Conservation (phyloP, 306 rosid species). For the Trichosanthes truncata region DNA sequence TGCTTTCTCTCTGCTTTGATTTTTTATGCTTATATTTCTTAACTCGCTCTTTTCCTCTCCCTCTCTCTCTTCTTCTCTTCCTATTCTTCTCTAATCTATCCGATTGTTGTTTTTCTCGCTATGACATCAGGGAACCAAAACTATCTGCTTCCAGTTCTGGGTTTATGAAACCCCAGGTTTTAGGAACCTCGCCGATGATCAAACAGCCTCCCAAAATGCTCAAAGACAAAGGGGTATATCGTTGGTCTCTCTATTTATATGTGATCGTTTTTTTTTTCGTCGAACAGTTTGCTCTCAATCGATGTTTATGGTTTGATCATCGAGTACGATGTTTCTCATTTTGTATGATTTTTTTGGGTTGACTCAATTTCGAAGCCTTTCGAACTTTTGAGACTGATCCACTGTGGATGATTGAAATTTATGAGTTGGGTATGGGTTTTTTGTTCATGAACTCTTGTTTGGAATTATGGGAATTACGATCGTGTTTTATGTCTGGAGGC, state of each 20-base stretch:
- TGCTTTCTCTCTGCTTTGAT: background rate
- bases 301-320: background rate
- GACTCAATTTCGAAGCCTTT: background rate
- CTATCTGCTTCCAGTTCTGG: slow-evolving; percentile 15
- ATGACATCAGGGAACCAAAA: slow-evolving; percentile 24
- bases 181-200: slow-evolving; percentile 31
- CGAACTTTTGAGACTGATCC: background rate
- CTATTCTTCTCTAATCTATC: background rate
- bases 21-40: background rate
- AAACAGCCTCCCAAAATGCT: slow-evolving; percentile 17
- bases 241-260: background rate
- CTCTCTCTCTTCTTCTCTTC: background rate
- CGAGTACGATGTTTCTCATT: background rate
- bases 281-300: background rate
- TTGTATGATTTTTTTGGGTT: background rate
- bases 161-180: slow-evolving; percentile 42
- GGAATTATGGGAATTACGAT: background rate
- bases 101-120: slow-evolving; percentile 9
- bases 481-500: background rate
- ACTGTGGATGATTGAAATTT: background rate
- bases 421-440: background rate
- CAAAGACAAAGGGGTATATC: slow-evolving; percentile 37
- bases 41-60: background rate
- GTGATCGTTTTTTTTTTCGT: background rate
- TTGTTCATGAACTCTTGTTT: background rate